phyloP scores from a whole-genome alignment of 2,329 filamentous ascomycete species.

The Ophiobolus disseminans region DNA sequence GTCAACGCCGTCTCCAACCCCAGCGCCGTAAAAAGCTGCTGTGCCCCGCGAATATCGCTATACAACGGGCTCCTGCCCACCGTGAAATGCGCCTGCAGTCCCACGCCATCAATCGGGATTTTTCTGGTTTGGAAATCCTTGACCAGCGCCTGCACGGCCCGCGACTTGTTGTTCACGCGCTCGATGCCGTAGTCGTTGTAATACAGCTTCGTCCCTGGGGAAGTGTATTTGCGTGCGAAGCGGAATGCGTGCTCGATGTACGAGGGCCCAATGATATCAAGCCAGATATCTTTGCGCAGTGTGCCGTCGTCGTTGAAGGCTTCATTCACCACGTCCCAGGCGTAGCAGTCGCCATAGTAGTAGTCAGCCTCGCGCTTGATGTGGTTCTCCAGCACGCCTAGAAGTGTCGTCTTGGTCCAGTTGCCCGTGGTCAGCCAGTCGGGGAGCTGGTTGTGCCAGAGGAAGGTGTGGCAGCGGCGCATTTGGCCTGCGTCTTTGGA shows the following conservation, averaged over 20 bases:
- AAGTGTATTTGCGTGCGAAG: constrained; percentile 60
- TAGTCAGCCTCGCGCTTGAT: constrained; percentile 65
- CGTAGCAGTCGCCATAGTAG: constrained; percentile 66
- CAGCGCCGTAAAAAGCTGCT: constrained; percentile 60
- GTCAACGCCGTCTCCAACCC: constrained; percentile 67
- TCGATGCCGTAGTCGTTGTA: constrained; percentile 72
- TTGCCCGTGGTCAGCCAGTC: constrained; percentile 59
- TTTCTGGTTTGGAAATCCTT: constrained; percentile 46
- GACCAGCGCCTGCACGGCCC: constrained; percentile 40
- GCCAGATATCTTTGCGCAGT: constrained; percentile 62
- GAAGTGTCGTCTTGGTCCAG: constrained; percentile 67
- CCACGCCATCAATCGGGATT: constrained; percentile 66
- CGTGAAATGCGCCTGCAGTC: constrained; percentile 68
- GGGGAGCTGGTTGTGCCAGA: constrained; percentile 63
- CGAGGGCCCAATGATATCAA: constrained; percentile 61
- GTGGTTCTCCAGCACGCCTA: constrained; percentile 64
- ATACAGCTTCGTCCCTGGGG: constrained; percentile 65
- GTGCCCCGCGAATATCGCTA: constrained; percentile 53
- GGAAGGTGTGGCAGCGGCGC: constrained; percentile 68
- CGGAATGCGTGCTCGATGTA: constrained; percentile 67
- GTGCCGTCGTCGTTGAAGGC: constrained; percentile 65
- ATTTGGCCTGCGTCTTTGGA: constrained; percentile 53
- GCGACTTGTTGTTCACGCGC: constrained; percentile 56
- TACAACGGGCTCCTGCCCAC: constrained; percentile 60
- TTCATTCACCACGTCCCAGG: constrained; percentile 73